Evolutionary conservation across 208 protist genomes (phyloP), one percentile per base, ranked within the genome.

Genomic region (Leishmania gerbilli): DNA sequence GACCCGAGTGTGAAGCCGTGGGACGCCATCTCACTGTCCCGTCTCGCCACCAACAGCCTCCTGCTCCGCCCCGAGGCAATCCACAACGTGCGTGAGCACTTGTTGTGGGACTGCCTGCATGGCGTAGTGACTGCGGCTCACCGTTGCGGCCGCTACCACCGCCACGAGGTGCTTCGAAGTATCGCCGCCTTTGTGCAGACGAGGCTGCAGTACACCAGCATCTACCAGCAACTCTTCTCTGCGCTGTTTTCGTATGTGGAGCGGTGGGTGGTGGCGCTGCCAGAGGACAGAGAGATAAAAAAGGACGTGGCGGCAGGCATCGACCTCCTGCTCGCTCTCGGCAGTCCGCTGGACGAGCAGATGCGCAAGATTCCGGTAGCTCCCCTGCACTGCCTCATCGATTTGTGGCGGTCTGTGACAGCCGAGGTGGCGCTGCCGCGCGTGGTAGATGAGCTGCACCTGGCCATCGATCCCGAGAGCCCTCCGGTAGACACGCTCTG

Each of bases 61-160:
- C 79, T 96, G 74, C 89, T 96, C 17, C 88, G 92, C 13, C 80
- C 79, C 4, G 88, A 93, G 15, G 77, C 89, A 51, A 75, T 84
- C 34, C 68, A 81, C 49, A 72, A 85, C 40, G 87, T 92, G 74
- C 88, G 92, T 42, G 81, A 88, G 71, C 83, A 85, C 79, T 79
- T 98, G 34, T 40, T 96, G 49, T 98, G 93, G 92, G 95, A 98
- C 82, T 88, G 88, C 24, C 87, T 98, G 74, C 95, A 98, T 77
- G 92, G 92, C 49, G 93, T 98, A 24, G 91, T 98, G 27, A 86
- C 89, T 40, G 91, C 95, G 17, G 92, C 92, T 13, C 92, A 96
- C 85, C 86, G 87, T 27, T 95, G 93, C 77, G 90, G 92, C 56
- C 76, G 82, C 51, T 85, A 91, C 79, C 89, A 93, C 80, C 92